Base-by-base conservation (phyloP, 352 stramenopile species). In the Phytophthora hibernalis region DNA sequence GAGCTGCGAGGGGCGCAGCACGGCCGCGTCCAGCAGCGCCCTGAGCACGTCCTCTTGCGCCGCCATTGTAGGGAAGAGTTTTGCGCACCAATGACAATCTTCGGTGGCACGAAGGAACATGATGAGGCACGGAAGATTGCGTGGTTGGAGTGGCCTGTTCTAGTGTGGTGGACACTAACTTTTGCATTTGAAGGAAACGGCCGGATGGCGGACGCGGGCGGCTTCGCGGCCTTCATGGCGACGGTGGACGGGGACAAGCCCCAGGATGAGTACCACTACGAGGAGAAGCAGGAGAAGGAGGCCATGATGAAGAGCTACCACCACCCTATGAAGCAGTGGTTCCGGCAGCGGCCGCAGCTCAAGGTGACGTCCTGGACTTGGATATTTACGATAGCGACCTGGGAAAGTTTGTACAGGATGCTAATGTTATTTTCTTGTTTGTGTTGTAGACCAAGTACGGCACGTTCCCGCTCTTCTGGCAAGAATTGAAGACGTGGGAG, bases 391-490 rank as follows among this genome's bases (percentile, higher is more conserved):
- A 16, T 47, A 47, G n/a, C 18, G n/a, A 24, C 40, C 40, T 16
- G 18, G 15, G n/a, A 47, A 24, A n/a, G 12, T 47, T 47, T 45
- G 38, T 63, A 8, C 10, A 5, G 35, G 37, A 12, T 67, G 24
- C 15, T 59, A 54, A 54, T 58, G 18, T 43, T 43, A 38, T 24
- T 66, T 26, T n/a, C n/a, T 47, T 67, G 13, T 5, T 51, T n/a
- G n/a, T n/a, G 11, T 35, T n/a, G 53, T 42, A 91, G 60, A 62
- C 80, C 5, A 93, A 89, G 44, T 92, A 98, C 66, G 96, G 95
- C n/a, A 70, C 72, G 15, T 98, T 97, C 78, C 96, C 95, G 35
- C 65, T 92, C 16, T 97, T 99, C 64, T 98, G 95, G 95, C 94
- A 98, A 74, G 96, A 98, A 72, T 80, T 98, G 22, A 89, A 98